Percentiles rank a stretch among this genome's conserved stretches.
Conservation (phyloP, 1,284 basidiomycete species). For the Puccinia brachypodii region DNA sequence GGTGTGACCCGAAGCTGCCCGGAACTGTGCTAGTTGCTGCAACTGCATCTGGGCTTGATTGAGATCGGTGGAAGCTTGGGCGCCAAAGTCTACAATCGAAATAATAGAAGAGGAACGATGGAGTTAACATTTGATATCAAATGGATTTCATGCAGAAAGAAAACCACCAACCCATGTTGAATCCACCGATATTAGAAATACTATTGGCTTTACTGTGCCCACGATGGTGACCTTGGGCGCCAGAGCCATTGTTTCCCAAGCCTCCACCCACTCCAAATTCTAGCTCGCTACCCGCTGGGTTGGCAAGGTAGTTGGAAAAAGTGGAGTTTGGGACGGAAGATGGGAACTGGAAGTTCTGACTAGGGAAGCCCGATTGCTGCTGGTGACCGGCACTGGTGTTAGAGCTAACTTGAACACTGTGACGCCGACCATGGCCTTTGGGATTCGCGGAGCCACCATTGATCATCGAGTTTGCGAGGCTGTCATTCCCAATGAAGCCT, state of each 20-base stretch:
- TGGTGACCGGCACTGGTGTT: conserved; percentile 54
- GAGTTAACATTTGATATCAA: conserved; percentile 17
- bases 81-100: conserved; percentile 44
- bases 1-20: conserved; percentile 89
- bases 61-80: conserved; percentile 55
- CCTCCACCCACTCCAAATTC: conserved; percentile 59
- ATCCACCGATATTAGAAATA: conserved; percentile 49
- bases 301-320: conserved; percentile 40
- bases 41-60: conserved; percentile 76
- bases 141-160: neutral
- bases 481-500: conserved; percentile 51
- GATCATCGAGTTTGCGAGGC: conserved; percentile 30
- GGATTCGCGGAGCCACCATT: conserved; percentile 50
- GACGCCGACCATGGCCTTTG: conserved; percentile 83
- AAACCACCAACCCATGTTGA: conserved; percentile 40
- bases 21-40: conserved; percentile 93
- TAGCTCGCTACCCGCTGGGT: conserved; percentile 36
- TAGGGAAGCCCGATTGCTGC: conserved; percentile 26
- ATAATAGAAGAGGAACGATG: conserved; percentile 42
- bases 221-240: conserved; percentile 56
- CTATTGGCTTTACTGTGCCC: conserved; percentile 13
- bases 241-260: conserved; percentile 74
- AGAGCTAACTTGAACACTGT: conserved; percentile 79
- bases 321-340: conserved; percentile 54
- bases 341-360: conserved; percentile 50